Percentiles rank a stretch among this genome's conserved stretches.
Evolutionary conservation across 306 rosid species (phyloP).

Genomic region (Neltuma alba): DNA sequence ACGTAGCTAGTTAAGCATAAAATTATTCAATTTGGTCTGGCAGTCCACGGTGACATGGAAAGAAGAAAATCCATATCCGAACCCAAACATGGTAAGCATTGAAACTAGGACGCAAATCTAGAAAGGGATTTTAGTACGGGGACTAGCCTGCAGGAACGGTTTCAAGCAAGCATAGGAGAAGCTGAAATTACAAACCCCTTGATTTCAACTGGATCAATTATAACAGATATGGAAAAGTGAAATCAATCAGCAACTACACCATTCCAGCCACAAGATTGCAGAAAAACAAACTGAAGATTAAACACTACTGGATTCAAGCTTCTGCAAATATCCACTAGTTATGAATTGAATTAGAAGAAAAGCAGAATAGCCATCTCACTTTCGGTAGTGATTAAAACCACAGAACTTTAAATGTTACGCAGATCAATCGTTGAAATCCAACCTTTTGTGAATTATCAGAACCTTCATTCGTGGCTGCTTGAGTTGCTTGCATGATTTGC

Average conservation of each 20-base stretch:
- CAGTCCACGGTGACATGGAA: neutral
- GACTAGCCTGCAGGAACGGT: constrained; percentile 13
- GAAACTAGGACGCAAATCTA: constrained; percentile 23
- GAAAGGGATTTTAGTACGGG: constrained; percentile 15
- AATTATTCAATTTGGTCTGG: constrained; percentile 14
- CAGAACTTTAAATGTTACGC: neutral
- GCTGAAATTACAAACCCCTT: constrained; percentile 36
- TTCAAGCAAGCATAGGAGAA: constrained; percentile 9
- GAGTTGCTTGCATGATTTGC: constrained; percentile 61
- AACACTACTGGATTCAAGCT: neutral
- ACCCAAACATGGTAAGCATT: constrained; percentile 24
- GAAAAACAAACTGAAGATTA: neutral
- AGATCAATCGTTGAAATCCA: neutral
- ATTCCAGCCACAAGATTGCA: constrained; percentile 20
- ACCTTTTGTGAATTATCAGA: constrained; percentile 45
- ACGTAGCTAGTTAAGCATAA: constrained; percentile 7
- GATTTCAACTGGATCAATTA: constrained; percentile 11
- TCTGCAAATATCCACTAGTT: neutral
- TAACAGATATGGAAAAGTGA: neutral
- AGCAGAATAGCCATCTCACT: neutral
- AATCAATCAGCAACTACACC: constrained; percentile 25
- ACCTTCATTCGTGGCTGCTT: constrained; percentile 27
- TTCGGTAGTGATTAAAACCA: constrained; percentile 10
- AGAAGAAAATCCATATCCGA: constrained; percentile 25
- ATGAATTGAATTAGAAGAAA: constrained; percentile 14